A percentile compares a stretch with the other conserved stretches of the same genome.
Conservation (phyloP, 768 basidiomycete species). For the Strobilomyces dryophilus region DNA sequence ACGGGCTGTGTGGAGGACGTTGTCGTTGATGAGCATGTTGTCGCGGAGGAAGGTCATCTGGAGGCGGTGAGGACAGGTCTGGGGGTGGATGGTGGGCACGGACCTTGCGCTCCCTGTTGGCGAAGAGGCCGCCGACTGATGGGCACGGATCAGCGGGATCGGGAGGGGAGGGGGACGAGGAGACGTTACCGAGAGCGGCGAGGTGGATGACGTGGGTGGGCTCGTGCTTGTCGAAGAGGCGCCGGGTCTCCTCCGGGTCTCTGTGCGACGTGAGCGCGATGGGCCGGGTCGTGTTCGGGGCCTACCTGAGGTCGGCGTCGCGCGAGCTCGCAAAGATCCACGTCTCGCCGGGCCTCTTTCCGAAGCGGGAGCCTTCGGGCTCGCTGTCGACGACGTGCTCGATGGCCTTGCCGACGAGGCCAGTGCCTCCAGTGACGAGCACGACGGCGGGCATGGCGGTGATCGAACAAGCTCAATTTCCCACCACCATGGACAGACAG, state of each 20-base stretch:
- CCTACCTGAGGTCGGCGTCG: constrained; percentile 82
- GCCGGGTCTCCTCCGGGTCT: constrained; percentile 62
- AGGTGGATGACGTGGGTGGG: constrained; percentile 97
- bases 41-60: constrained; percentile 91
- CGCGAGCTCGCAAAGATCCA: constrained; percentile 82
- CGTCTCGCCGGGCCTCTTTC: constrained; percentile 66
- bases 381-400: constrained; percentile 75
- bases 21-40: constrained; percentile 94
- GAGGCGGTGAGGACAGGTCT: not conserved
- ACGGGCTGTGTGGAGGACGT: constrained; percentile 76
- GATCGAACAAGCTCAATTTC: not conserved
- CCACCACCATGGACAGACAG: constrained; percentile 43
- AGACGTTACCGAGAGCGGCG: constrained; percentile 70
- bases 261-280: constrained; percentile 36
- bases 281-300: not conserved
- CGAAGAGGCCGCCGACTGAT: constrained; percentile 90
- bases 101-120: constrained; percentile 93
- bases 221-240: constrained; percentile 84
- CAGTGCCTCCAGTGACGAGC: constrained; percentile 82
- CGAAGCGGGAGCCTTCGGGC: constrained; percentile 73
- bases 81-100: constrained; percentile 2
- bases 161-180: constrained; percentile 18
- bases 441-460: constrained; percentile 43
- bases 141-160: constrained; percentile 5
- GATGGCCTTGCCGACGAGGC: constrained; percentile 85